Base-by-base conservation (phyloP, 2,329 filamentous ascomycete species). In the Aspergillus sojae region DNA sequence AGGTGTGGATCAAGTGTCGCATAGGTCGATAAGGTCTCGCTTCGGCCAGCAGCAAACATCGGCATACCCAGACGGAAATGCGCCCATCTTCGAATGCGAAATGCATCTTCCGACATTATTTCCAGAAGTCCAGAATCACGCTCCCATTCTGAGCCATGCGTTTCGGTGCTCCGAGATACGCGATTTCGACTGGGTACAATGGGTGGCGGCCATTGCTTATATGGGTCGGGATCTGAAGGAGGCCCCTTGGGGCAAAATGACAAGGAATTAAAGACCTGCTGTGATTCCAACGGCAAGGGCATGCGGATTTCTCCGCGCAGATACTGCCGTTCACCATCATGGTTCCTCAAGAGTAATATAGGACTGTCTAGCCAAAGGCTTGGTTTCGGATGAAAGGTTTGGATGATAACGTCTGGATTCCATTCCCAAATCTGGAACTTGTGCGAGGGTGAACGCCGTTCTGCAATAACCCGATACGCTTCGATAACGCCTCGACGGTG, bases 81-180 rank as follows among this genome's bases (percentile, higher is more conserved):
- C 74, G 93, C 86, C 91, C 91, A 95, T 65, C 89, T 87, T 46
- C 90, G 85, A 36, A 96, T 84, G 9, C 91, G 85, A 72, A 97
- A 97, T 0, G 87, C 87, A 19, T 84, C 82, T 55, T 92, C 85
- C 4, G 88, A 92, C 19, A 92, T 83, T 62, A 94, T 85, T 3
- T 78, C 78, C 5, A 87, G 81, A 3, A 74, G 77, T 12, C 76
- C 77, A 4, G 91, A 87, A 39, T 80, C 79, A 63, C 85, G 82
- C 2, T 78, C 81, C 23, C 70, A 71, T 34, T 81, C 78, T 14
- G 77, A 76, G 64, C 81, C 83, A 6, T 80, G 76, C 53, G 77
- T 74, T 0, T 78, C 73, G n/a, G 79, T 80, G 39, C 82, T 77
- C 70, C 83, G 85, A 60, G 85, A 81, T 5, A 86, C 83, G 28